Evolutionary conservation across 2,329 filamentous ascomycete species (phyloP).

Genomic region (Cytospora piceae): DNA sequence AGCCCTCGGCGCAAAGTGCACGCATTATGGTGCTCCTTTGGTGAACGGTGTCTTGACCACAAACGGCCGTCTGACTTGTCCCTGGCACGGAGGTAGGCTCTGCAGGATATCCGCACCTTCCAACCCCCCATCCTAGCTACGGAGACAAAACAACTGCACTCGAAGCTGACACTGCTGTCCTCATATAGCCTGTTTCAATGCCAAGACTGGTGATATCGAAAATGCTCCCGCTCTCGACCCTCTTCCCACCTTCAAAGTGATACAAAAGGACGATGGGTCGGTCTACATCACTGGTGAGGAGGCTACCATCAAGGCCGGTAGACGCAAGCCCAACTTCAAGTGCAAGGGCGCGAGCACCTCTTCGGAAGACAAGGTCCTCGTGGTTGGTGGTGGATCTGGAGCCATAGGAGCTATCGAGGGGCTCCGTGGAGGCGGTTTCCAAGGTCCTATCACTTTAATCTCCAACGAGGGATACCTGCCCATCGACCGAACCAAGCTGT

Average conservation of each 20-base stretch:
- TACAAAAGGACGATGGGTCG: slow-evolving; percentile 78
- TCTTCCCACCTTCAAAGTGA: slow-evolving; percentile 79
- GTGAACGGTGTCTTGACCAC: slow-evolving; percentile 82
- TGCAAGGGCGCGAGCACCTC: slow-evolving; percentile 57
- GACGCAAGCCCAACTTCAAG: slow-evolving; percentile 73
- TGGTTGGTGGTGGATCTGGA: slow-evolving; percentile 87
- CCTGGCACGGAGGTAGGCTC: slow-evolving; percentile 86
- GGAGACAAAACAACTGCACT: not conserved
- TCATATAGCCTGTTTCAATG: slow-evolving; percentile 82
- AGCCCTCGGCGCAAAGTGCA: slow-evolving; percentile 82
- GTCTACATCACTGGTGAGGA: slow-evolving; percentile 86
- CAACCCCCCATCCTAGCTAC: not conserved
- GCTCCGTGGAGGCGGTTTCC: slow-evolving; percentile 79
- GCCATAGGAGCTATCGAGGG: slow-evolving; percentile 81
- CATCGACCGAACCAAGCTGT: slow-evolving; percentile 93
- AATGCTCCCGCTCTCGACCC: slow-evolving; percentile 89
- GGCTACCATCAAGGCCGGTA: slow-evolving; percentile 73
- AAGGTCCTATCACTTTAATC: slow-evolving; percentile 79
- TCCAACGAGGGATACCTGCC: slow-evolving; percentile 83
- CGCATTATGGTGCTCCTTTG: slow-evolving; percentile 90
- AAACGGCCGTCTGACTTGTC: slow-evolving; percentile 84
- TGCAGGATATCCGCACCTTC: not conserved
- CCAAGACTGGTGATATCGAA: slow-evolving; percentile 88
- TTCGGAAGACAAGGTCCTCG: slow-evolving; percentile 69
- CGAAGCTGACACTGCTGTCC: slow-evolving; percentile 21